Evolutionary conservation across 2,329 filamentous ascomycete species (phyloP).

Genomic region (Phyllosticta capitalensis): DNA sequence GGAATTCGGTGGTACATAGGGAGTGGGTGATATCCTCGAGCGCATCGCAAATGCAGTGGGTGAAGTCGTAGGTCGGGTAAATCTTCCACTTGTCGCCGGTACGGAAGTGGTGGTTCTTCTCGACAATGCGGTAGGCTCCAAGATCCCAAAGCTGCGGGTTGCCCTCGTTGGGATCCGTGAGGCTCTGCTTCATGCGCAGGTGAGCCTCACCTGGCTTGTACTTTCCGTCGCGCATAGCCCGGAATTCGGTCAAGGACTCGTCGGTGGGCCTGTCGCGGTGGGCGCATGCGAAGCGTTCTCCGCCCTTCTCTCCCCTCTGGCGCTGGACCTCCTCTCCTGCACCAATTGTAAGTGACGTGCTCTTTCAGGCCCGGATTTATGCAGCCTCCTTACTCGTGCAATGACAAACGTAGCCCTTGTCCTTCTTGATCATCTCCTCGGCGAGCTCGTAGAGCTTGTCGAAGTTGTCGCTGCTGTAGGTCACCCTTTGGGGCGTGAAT

Average conservation of each 20-base stretch:
- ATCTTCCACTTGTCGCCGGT: conserved; percentile 82
- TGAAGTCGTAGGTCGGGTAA: conserved; percentile 91
- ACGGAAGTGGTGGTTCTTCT: conserved; percentile 63
- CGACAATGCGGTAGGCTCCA: conserved; percentile 76
- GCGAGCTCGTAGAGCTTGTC: conserved; percentile 79
- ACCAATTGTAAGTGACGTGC: conserved; percentile 17
- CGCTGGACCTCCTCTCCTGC: conserved; percentile 69
- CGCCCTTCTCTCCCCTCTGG: conserved; percentile 65
- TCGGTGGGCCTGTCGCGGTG: conserved; percentile 68
- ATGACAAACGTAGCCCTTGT: conserved; percentile 72
- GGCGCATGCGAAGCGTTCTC: conserved; percentile 66
- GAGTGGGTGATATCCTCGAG: conserved; percentile 89
- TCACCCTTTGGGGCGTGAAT: conserved; percentile 70
- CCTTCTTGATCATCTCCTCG: conserved; percentile 68
- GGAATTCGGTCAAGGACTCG: conserved; percentile 72
- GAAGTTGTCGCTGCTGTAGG: conserved; percentile 86
- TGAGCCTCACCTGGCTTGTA: conserved; percentile 78
- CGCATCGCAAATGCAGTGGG: conserved; percentile 83
- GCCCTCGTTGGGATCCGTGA: conserved; percentile 50
- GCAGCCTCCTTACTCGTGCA: conserved; percentile 48
- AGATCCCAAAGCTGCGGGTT: conserved; percentile 98
- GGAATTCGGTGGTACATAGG: conserved; percentile 88
- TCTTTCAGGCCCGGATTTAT: not conserved
- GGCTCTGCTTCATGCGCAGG: conserved; percentile 86
- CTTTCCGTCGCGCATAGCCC: conserved; percentile 83